Evolutionary conservation across 106 monocot genomes (phyloP).

Genomic region (Dendrobium catenatum): DNA sequence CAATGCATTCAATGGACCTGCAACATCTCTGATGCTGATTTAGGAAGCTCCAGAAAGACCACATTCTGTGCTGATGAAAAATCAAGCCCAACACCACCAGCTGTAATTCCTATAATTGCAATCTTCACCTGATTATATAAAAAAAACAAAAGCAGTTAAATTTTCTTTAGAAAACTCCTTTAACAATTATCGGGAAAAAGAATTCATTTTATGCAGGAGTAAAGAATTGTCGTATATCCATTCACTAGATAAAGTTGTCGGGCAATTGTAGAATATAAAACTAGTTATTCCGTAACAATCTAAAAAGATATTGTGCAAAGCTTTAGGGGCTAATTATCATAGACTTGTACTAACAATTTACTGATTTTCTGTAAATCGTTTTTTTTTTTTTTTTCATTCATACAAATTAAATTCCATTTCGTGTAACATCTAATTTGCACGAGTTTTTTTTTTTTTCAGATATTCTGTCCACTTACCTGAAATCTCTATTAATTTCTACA

Average conservation of each 20-base stretch:
- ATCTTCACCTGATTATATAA: constrained; percentile 54
- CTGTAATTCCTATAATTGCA: constrained; percentile 97
- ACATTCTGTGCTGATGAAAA: constrained; percentile 93
- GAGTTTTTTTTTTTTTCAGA: neutral
- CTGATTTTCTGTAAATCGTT: no score
- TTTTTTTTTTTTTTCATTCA: no score
- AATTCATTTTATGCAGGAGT: neutral
- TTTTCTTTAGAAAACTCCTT: neutral
- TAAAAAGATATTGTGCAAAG: neutral
- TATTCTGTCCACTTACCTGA: no score
- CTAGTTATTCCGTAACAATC: neutral
- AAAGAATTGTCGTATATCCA: neutral
- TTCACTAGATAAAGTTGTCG: neutral
- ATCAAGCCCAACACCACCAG: constrained; percentile 87
- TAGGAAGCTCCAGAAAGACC: constrained; percentile 89
- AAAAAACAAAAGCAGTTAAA: neutral
- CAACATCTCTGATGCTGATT: constrained; percentile 88
- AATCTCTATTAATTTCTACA: no score
- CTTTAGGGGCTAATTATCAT: neutral
- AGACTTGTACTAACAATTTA: no score
- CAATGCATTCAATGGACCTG: constrained; percentile 45
- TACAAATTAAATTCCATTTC: neutral
- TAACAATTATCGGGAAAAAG: neutral
- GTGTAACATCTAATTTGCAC: neutral
- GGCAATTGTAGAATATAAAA: neutral